Base-by-base conservation (phyloP, 176 grass and related monocot genomes). In the Phragmites australis region DNA sequence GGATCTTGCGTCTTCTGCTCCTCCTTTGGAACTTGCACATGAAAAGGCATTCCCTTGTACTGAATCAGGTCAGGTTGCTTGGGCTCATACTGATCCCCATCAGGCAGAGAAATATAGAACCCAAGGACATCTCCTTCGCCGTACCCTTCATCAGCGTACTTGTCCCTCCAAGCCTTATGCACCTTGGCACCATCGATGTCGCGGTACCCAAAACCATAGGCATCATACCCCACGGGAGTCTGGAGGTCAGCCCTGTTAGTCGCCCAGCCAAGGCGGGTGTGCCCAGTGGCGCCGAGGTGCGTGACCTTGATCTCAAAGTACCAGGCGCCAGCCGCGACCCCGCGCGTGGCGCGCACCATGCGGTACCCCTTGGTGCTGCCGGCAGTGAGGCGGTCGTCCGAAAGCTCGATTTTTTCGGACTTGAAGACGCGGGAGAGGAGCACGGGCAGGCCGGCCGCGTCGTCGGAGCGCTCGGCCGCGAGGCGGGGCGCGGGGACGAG, bases 201-300 rank as follows among this genome's bases (percentile, higher is more conserved):
- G 45, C 90, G 91, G 52, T 92, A 94, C 12, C 88, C 92, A 19
- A 87, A 97, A 59, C 95, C 89, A 81, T 87, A 86, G 8, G 74
- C 79, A 14, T 97, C 95, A 13, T 85, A 89, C 2, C 95, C 95
- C 1, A 94, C 95, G 8, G 92, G 95, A 1, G 95, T 91, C 80
- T 93, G 92, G 44, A 97, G 88, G 85, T 94, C 95, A n/a, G 92
- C 90, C 63, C 72, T 94, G 56, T 93, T 91, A 48, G 90, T 97
- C 6, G 90, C 91, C 95, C 95, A 94, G 1, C 95, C 95, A 15
- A 97, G 88, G 13, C 95, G 84, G 25, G 95, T 89, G 78, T 90
- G 92, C 21, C 95, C 94, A 1, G 77, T 81, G 46, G 77, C 58
- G 6, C 90, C 90, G 12, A 94, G 83, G 84, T 71, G 88, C 57